A percentile compares a stretch with the other conserved stretches of the same genome.
Evolutionary conservation across 2,329 filamentous ascomycete genomes (phyloP).

Genomic region (Penicillium verrucosum): DNA sequence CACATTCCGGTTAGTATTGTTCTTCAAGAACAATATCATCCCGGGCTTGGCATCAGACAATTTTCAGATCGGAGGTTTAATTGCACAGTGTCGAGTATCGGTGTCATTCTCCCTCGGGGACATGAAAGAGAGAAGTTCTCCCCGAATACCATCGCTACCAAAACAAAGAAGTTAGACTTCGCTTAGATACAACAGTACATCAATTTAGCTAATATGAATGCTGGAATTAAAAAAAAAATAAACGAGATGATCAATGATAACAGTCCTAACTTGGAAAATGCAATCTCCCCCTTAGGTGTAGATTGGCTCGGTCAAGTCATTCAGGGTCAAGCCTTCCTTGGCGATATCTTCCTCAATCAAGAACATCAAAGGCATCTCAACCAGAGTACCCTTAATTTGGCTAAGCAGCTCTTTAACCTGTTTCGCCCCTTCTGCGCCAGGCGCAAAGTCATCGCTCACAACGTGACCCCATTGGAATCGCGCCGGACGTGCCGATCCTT

Average conservation of each 20-base stretch:
- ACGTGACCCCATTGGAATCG: slow-evolving; percentile 84
- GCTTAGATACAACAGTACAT: neutral
- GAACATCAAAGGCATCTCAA: slow-evolving; percentile 91
- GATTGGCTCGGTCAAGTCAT: slow-evolving; percentile 67
- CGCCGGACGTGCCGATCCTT: slow-evolving; percentile 40
- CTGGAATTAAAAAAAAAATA: neutral
- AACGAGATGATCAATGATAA: neutral
- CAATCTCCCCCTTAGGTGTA: slow-evolving; percentile 55
- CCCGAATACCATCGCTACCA: neutral
- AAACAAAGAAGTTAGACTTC: neutral
- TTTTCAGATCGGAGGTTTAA: neutral
- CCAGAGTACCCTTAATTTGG: slow-evolving; percentile 65
- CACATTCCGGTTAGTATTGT: slow-evolving; percentile 3
- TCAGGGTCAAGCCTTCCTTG: slow-evolving; percentile 71
- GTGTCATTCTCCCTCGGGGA: neutral
- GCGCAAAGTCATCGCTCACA: slow-evolving; percentile 69
- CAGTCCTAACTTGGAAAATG: neutral
- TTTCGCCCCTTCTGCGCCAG: slow-evolving; percentile 61
- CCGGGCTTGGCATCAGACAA: neutral
- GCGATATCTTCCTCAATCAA: slow-evolving; percentile 82
- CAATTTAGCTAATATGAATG: slow-evolving; percentile 3
- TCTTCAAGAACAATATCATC: slow-evolving; percentile 4
- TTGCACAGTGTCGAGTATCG: neutral
- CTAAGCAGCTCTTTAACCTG: slow-evolving; percentile 69
- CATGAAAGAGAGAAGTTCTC: neutral